Percentiles rank a stretch among this genome's conserved stretches.
These are phyloP conservation scores for Penicillium longicatenatum DNA, from an alignment of 495 filamentous ascomycete genomes.

Conservation along the genomic window DNA sequence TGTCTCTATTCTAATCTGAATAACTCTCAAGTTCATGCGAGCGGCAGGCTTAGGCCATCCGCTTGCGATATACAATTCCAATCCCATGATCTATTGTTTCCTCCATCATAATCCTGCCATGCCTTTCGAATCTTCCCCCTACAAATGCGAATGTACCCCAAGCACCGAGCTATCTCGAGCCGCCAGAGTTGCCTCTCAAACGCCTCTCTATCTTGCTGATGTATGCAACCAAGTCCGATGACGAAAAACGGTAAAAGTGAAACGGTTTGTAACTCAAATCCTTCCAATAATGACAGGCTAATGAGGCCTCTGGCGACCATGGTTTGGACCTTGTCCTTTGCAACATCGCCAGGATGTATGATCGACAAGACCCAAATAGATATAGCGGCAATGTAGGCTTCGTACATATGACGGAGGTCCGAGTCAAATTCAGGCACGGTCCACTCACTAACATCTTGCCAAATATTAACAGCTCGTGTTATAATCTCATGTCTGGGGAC, in stretches of 20 bases:
- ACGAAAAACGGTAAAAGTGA: conserved; percentile 1
- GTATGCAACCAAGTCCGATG: neutral
- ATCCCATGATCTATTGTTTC: neutral
- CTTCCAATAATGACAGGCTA: neutral
- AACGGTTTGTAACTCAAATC: neutral
- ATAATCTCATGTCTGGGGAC: neutral
- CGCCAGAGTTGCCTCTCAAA: neutral
- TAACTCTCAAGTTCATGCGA: neutral
- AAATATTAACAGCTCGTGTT: neutral
- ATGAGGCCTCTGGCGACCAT: neutral
- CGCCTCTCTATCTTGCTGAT: neutral
- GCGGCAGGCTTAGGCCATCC: neutral
- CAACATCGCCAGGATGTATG: neutral
- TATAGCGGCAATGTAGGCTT: neutral
- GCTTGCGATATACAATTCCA: neutral
- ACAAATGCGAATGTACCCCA: neutral
- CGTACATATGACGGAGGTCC: neutral
- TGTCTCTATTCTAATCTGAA: neutral
- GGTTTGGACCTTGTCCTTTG: neutral
- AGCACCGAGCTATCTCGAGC: neutral
- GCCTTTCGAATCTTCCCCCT: neutral
- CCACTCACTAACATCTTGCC: neutral
- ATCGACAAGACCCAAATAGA: conserved; percentile 2
- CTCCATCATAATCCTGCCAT: neutral
- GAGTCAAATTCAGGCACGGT: neutral